phyloP scores from a whole-genome alignment of 495 filamentous ascomycete species.

The Trichodelitschia bisporula region DNA sequence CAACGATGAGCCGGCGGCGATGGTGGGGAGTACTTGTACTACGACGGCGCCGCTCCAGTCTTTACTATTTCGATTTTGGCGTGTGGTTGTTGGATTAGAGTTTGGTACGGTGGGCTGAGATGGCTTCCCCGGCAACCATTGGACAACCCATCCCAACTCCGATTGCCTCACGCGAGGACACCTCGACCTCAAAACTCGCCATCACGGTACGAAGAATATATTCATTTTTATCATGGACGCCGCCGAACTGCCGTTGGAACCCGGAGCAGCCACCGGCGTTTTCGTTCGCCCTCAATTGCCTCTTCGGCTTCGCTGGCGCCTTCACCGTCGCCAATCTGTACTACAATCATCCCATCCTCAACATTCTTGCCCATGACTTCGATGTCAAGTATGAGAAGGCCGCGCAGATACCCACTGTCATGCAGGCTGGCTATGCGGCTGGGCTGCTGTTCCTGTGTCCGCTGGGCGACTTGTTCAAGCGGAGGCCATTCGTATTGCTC shows the following conservation, averaged over 20 bases:
- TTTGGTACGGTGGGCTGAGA: too few species aligned
- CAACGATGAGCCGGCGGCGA: too few species aligned
- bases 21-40: too few species aligned
- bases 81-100: too few species aligned
- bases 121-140: too few species aligned
- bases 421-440: slow-evolving; percentile 57
- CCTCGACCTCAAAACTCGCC: too few species aligned
- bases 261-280: slow-evolving; percentile 2
- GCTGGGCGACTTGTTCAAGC: slow-evolving; percentile 45
- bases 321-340: slow-evolving; percentile 4
- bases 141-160: too few species aligned
- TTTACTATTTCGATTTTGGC: too few species aligned
- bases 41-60: too few species aligned
- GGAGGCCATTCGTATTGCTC: slow-evolving; percentile 42
- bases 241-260: slow-evolving; percentile 2
- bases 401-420: slow-evolving; percentile 40
- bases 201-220: too few species aligned
- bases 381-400: slow-evolving; percentile 24
- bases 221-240: too few species aligned
- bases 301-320: slow-evolving; percentile 3
- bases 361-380: slow-evolving; percentile 25
- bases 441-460: slow-evolving; percentile 59
- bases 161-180: too few species aligned
- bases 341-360: slow-evolving; percentile 3
- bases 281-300: slow-evolving; percentile 1